Conservation (phyloP, 345 rosid species). For the Leavenworthia alabamica region DNA sequence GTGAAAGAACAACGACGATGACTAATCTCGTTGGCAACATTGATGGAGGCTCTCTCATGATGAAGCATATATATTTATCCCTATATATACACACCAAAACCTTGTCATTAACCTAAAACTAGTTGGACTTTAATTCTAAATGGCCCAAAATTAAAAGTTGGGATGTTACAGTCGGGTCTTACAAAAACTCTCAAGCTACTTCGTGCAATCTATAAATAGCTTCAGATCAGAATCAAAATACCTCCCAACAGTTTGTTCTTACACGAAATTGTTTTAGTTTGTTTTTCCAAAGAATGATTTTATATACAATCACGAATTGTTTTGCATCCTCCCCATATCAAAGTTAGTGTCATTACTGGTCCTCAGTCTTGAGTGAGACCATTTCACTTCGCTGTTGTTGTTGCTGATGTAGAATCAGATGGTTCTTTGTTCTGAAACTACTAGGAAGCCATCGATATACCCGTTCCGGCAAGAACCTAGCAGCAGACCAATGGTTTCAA, state of each 20-base stretch:
- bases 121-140: too few species aligned
- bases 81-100: too few species aligned
- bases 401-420: slow-evolving; percentile 30
- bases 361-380: slow-evolving; percentile 51
- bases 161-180: too few species aligned
- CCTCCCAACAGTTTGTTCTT: neutral
- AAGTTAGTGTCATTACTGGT: too few species aligned
- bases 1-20: too few species aligned
- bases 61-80: too few species aligned
- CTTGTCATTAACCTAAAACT: too few species aligned
- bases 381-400: slow-evolving; percentile 62
- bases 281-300: slow-evolving; percentile 27
- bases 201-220: neutral
- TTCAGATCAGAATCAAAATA: neutral
- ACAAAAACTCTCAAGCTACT: neutral
- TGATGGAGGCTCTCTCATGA: too few species aligned
- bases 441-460: slow-evolving; percentile 56
- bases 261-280: neutral
- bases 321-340: slow-evolving; percentile 9
- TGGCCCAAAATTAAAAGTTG: too few species aligned
- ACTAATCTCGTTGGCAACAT: too few species aligned
- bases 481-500: slow-evolving; percentile 13
- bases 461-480: slow-evolving; percentile 70
- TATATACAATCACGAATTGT: slow-evolving; percentile 13
- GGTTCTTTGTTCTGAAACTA: slow-evolving; percentile 37